phyloP scores from a whole-genome alignment of 192 early-diverging fungal species.

The Rhizoclosmatium globosum region DNA sequence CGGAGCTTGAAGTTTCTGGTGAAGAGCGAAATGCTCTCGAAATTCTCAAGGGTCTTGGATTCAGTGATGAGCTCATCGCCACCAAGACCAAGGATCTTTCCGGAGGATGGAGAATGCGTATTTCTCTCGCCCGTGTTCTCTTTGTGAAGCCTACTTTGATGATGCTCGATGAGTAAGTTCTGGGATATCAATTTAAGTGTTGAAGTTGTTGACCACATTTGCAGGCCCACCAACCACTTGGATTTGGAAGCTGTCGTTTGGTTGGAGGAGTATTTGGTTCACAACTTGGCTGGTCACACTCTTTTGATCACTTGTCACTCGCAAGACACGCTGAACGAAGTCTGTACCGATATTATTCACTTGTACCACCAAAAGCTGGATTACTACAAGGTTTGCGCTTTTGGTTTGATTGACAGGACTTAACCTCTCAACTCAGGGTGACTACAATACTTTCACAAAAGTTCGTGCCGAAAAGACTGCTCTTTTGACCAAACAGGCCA shows the following conservation, averaged over 20 bases:
- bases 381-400: slow-evolving; percentile 71
- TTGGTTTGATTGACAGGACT: no score
- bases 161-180: slow-evolving; percentile 60
- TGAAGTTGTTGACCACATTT: no score
- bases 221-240: slow-evolving; percentile 46
- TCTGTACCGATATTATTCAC: slow-evolving; percentile 96
- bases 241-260: slow-evolving; percentile 91
- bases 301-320: slow-evolving; percentile 91
- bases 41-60: slow-evolving; percentile 94
- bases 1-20: slow-evolving; percentile 87
- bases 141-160: slow-evolving; percentile 89
- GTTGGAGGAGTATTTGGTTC: slow-evolving; percentile 82
- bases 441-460: slow-evolving; percentile 94
- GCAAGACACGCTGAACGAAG: slow-evolving; percentile 92
- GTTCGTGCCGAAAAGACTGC: slow-evolving; percentile 35
- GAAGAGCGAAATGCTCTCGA: slow-evolving; percentile 90
- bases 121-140: slow-evolving; percentile 93
- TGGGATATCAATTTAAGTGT: no score
- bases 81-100: slow-evolving; percentile 95
- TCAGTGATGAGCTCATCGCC: slow-evolving; percentile 83
- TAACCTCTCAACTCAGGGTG: slow-evolving; percentile 66
- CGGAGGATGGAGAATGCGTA: slow-evolving; percentile 99
- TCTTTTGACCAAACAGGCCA: slow-evolving; percentile 82
- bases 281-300: slow-evolving; percentile 77
- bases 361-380: slow-evolving; percentile 90